phyloP scores from a whole-genome alignment of 1,284 basidiomycete species.

The Fistulina hepatica region DNA sequence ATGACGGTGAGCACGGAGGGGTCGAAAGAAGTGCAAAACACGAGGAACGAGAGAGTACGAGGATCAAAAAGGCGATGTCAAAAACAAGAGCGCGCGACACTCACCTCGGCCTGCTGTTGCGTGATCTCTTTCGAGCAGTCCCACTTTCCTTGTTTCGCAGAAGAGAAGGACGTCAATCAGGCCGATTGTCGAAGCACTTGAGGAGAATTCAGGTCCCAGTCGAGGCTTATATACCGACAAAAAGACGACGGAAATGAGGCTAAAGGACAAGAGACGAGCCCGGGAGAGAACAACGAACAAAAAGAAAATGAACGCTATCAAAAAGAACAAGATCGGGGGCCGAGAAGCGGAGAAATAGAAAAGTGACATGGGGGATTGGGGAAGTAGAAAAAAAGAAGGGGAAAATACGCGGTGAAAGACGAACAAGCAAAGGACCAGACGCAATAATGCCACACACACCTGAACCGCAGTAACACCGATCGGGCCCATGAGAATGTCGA shows the following conservation, averaged over 20 bases:
- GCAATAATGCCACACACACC: not conserved
- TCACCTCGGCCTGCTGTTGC: not conserved
- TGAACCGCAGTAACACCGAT: not conserved
- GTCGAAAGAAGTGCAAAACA: not conserved
- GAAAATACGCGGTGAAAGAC: not conserved
- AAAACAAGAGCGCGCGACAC: not conserved
- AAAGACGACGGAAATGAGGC: no score
- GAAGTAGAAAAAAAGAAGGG: not conserved
- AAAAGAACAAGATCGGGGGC: not conserved
- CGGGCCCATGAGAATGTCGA: not conserved
- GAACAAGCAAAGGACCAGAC: not conserved
- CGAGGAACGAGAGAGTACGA: not conserved
- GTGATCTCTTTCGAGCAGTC: slow-evolving; percentile 2
- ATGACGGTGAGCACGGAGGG: no score
- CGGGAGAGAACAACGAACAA: not conserved
- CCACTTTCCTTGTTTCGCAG: not conserved
- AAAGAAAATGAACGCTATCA: no score
- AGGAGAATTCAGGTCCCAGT: not conserved
- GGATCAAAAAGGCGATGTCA: not conserved
- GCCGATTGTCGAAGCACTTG: no score
- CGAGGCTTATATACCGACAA: no score
- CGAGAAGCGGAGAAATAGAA: not conserved
- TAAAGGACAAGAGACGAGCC: not conserved
- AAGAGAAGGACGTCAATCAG: no score
- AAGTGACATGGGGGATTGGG: not conserved